phyloP scores from a whole-genome alignment of 176 grass and related monocot species.

The Cenchrus fungigraminus region DNA sequence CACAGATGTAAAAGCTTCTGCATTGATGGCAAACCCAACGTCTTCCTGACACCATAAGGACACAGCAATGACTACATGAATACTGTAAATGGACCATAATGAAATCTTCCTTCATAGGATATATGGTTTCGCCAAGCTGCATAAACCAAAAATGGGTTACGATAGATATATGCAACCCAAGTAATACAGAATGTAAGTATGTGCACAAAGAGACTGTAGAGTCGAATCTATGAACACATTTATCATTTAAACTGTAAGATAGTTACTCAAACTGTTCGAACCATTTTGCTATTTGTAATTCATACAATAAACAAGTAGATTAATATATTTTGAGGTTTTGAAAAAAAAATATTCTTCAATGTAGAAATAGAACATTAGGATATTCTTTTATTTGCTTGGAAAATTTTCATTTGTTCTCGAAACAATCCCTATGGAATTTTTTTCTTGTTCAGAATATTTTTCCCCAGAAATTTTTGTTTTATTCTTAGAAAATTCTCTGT shows the following conservation, averaged over 20 bases:
- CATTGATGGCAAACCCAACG: constrained; percentile 93
- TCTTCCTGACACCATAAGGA: constrained; percentile 86
- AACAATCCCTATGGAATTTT: background rate
- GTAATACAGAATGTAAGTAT: constrained; percentile 37
- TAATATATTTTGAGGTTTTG: background rate
- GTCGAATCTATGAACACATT: background rate
- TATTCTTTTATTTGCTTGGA: background rate
- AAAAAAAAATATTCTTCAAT: background rate
- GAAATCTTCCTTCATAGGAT: constrained; percentile 99
- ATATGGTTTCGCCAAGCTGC: constrained; percentile 96
- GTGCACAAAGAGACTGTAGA: background rate
- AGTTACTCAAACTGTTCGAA: background rate
- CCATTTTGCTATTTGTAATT: background rate
- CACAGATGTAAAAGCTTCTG: constrained; percentile 88
- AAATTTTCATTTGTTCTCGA: background rate
- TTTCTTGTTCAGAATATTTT: background rate
- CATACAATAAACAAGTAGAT: background rate
- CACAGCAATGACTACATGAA: constrained; percentile 86
- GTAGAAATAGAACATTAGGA: background rate
- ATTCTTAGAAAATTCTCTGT: background rate
- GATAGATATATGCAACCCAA: constrained; percentile 28
- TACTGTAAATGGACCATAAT: constrained; percentile 99
- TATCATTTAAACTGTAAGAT: background rate
- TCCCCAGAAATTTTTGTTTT: background rate
- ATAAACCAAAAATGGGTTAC: constrained; percentile 50